phyloP scores from a whole-genome alignment of 768 basidiomycete species.

The Baorangia bicolor region DNA sequence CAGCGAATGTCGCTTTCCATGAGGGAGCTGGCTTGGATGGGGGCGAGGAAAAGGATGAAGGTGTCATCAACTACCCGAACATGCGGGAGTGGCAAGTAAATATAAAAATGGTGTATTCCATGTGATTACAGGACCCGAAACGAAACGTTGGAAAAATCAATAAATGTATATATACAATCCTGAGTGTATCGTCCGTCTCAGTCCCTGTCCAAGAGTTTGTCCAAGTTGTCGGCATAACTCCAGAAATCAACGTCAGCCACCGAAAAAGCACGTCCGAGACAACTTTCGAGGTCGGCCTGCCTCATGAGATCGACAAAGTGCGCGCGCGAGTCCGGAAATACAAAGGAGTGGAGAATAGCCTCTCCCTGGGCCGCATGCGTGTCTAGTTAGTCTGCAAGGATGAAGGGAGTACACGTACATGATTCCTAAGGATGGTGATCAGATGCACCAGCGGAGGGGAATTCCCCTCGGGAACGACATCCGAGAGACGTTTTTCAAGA shows the following conservation, averaged over 20 bases:
- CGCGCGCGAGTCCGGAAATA: conserved; percentile 76
- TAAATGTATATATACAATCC: not conserved
- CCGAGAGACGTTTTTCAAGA: conserved; percentile 11
- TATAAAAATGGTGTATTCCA: conserved; percentile 1
- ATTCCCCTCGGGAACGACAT: conserved; percentile 8
- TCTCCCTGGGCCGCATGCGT: conserved; percentile 43
- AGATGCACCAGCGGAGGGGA: conserved; percentile 44
- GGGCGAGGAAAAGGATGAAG: not conserved
- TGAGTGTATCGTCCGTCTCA: not conserved
- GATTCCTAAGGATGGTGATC: conserved; percentile 48
- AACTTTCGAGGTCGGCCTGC: conserved; percentile 35
- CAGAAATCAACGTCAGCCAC: conserved; percentile 59
- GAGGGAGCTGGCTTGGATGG: not conserved
- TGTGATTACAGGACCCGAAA: not conserved
- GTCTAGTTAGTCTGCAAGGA: conserved; percentile 2
- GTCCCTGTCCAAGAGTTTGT: not conserved
- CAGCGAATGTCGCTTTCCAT: not conserved
- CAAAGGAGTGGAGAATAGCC: conserved; percentile 55
- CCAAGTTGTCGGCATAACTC: conserved; percentile 49
- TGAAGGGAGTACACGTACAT: conserved; percentile 47
- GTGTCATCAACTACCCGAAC: conserved; percentile 4
- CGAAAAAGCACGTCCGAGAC: conserved; percentile 29
- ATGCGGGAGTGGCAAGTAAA: not conserved
- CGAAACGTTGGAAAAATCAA: not conserved
- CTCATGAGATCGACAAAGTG: conserved; percentile 58